phyloP scores from a whole-genome alignment of 1,284 basidiomycete genomes.

The Dichomitus squalens region DNA sequence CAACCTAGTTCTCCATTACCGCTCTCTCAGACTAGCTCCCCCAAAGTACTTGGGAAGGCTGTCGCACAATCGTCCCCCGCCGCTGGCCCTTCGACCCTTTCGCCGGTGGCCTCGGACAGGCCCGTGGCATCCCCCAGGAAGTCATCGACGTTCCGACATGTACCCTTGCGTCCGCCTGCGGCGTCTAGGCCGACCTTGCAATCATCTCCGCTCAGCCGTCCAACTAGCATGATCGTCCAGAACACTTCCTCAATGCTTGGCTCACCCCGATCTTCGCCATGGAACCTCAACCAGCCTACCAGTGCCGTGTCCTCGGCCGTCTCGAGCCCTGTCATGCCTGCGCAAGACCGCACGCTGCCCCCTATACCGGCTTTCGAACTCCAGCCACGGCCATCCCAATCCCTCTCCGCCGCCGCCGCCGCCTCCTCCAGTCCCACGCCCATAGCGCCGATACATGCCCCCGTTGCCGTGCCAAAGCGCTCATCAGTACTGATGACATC shows the following conservation, averaged over 20 bases:
- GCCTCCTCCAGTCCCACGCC: conserved; percentile 9
- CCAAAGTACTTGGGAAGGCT: conserved; percentile 18
- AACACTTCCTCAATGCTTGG: conserved; percentile 22
- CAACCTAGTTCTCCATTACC: conserved; percentile 1
- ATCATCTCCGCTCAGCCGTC: conserved; percentile 44
- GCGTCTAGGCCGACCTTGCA: conserved; percentile 36
- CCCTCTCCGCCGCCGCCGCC: conserved; percentile 5
- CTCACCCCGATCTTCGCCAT: conserved; percentile 26
- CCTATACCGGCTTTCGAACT: conserved; percentile 27
- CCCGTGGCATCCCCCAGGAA: conserved; percentile 39
- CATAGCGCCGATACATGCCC: conserved; percentile 6
- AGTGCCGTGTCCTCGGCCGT: conserved; percentile 26
- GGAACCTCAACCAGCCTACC: conserved; percentile 17
- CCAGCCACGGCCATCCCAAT: conserved; percentile 9
- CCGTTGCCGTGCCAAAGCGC: conserved; percentile 11
- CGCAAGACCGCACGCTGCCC: conserved; percentile 28
- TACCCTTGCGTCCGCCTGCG: conserved; percentile 47
- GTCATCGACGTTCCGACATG: conserved; percentile 60
- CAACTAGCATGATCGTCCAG: conserved; percentile 31
- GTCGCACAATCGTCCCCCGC: conserved; percentile 18
- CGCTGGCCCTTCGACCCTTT: conserved; percentile 26
- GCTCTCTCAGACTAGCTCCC: conserved; percentile 11
- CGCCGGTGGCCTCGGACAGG: conserved; percentile 20
- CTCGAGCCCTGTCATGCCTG: conserved; percentile 23
- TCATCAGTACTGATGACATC: conserved; percentile 18